Conservation (phyloP, 2,329 filamentous ascomycete species). For the Colletotrichum sp. region DNA sequence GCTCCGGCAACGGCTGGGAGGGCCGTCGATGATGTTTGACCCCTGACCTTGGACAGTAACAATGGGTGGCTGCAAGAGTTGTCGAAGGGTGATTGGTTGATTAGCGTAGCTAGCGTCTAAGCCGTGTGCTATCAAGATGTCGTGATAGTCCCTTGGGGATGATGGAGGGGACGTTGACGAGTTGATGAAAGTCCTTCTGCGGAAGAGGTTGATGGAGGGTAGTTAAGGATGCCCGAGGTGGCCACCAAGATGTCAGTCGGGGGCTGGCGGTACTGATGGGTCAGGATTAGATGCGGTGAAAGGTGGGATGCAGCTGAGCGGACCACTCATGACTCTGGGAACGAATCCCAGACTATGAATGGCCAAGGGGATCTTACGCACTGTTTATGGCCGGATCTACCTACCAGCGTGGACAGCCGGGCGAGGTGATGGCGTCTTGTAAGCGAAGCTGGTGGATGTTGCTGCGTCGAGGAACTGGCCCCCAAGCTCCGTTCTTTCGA, state of each 20-base stretch:
- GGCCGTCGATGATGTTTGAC: not conserved
- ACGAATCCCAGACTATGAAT: constrained; percentile 1
- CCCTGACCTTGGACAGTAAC: not conserved
- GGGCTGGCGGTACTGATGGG: constrained; percentile 6
- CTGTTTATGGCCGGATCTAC: not conserved
- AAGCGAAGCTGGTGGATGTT: not conserved
- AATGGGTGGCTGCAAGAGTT: not conserved
- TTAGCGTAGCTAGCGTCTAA: not conserved
- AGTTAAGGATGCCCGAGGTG: not conserved
- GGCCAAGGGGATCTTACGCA: constrained; percentile 10
- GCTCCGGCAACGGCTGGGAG: not conserved
- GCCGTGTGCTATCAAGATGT: not conserved
- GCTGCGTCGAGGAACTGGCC: not conserved
- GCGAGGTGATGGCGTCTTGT: not conserved
- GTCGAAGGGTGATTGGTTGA: not conserved
- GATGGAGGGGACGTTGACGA: not conserved
- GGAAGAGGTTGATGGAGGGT: not conserved
- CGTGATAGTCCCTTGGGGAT: not conserved
- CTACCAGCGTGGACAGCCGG: not conserved
- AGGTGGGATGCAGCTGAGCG: constrained; percentile 15
- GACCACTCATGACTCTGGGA: constrained; percentile 13
- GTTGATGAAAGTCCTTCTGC: not conserved
- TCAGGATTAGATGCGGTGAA: constrained; percentile 17
- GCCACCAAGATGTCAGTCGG: not conserved
- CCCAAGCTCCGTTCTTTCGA: not conserved